Conservation (phyloP, 2,329 filamentous ascomycete species). For the Aspergillus brunneoviolaceus region DNA sequence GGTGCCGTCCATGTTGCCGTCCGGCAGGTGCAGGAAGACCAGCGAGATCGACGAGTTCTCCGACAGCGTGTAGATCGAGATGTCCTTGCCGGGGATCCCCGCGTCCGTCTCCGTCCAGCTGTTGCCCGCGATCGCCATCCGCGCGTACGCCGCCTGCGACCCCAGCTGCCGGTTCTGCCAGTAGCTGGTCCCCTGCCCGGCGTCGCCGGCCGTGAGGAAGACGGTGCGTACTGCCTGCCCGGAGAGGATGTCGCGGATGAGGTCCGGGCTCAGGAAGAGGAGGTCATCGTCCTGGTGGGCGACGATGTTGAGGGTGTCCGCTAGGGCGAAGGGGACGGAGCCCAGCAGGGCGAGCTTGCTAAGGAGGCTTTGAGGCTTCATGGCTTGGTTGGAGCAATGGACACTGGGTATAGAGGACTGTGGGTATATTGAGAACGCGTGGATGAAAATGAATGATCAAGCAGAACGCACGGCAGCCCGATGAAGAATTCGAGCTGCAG, state of each 20-base stretch:
- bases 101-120: slow-evolving; percentile 14
- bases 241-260: slow-evolving; percentile 14
- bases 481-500: not conserved
- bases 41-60: slow-evolving; percentile 12
- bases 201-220: slow-evolving; percentile 22
- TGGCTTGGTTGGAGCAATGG: not conserved
- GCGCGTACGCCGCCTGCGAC: slow-evolving; percentile 15
- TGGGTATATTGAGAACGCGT: not conserved
- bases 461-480: not conserved
- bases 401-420: no score
- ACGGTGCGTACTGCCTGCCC: slow-evolving; percentile 16
- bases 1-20: slow-evolving; percentile 14
- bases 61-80: slow-evolving; percentile 12
- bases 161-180: slow-evolving; percentile 17
- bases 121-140: slow-evolving; percentile 13
- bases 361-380: slow-evolving; percentile 1
- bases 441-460: not conserved
- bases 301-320: slow-evolving; percentile 21
- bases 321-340: not conserved
- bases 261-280: slow-evolving; percentile 19
- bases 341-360: not conserved
- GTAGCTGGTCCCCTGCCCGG: slow-evolving; percentile 14
- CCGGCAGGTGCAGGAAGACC: slow-evolving; percentile 16
- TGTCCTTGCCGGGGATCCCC: slow-evolving; percentile 9
- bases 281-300: slow-evolving; percentile 23